Evolutionary conservation across 192 early-diverging fungal genomes (phyloP), one percentile per base, ranked within the genome.

Genomic region (Coemansia aciculifera): DNA sequence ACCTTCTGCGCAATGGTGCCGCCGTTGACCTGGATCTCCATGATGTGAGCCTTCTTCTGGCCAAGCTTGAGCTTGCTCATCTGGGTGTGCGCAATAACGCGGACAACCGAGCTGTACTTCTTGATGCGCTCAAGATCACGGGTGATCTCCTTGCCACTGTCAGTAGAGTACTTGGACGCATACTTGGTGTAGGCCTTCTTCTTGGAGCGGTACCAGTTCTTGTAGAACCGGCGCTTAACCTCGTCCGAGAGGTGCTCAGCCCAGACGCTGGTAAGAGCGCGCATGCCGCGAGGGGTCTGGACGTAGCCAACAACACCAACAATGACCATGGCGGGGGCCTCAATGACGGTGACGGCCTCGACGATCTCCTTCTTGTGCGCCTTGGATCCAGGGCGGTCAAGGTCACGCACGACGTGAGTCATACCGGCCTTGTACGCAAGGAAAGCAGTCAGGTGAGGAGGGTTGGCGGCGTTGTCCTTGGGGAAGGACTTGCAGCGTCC

Each of bases 171-270:
- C 88, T 98, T 98, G 88, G 93, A 90, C 78, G 95, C 90, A 87
- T 98, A 98, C 88, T 96, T 96, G 89, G 96, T 99, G 90, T 95
- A 99, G 37, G 96, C 98, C 94, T 99, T 99, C 87, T 97, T 97
- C 94, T 99, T 99, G 79, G 95, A 96, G 82, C 92, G 89, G 91
- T 99, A 99, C 95, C 95, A 99, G 94, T 97, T 99, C 92, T 98
- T 96, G 94, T 99, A 99, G 93, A 99, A 98, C 85, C 98, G 92
- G 79, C 98, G 94, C 89, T 91, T 95, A 65, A 98, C 84, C 84
- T 98, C 98, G 71, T 99, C 96, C 65, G 88, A 90, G 56, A 99
- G 87, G 85, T 99, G 96, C 87, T 99, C 93, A 57, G 98, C 96
- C 98, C 98, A 99, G 84, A 99, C 95, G 85, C 95, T 98, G 87